Percentiles rank a stretch among this genome's conserved stretches.
phyloP scores from a whole-genome alignment of 495 filamentous ascomycete genomes.

The Tuber umbilicatum region DNA sequence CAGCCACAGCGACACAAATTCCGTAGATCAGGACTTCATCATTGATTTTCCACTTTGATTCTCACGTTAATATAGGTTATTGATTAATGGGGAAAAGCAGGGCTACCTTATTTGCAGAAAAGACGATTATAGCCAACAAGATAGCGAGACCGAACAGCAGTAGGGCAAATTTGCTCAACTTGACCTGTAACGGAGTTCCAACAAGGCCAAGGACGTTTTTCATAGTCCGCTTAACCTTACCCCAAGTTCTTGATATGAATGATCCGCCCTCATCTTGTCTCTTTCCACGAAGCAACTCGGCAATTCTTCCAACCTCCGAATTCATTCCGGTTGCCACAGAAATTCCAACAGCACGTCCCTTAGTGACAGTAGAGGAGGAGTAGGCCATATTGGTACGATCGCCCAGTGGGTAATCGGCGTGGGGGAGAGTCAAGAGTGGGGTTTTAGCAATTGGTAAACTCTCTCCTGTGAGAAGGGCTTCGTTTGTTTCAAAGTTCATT shows the following conservation, averaged over 20 bases:
- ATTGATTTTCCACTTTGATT: slow-evolving; percentile 49
- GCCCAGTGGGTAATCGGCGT: slow-evolving; percentile 49
- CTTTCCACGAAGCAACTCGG: slow-evolving; percentile 53
- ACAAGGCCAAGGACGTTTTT: slow-evolving; percentile 58
- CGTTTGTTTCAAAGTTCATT: slow-evolving; percentile 67
- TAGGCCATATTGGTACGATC: slow-evolving; percentile 67
- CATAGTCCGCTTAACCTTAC: slow-evolving; percentile 41
- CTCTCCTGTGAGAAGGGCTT: slow-evolving; percentile 70
- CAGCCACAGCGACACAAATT: slow-evolving; percentile 60
- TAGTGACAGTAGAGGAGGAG: slow-evolving; percentile 64
- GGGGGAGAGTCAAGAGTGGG: slow-evolving; percentile 40
- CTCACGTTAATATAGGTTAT: not conserved
- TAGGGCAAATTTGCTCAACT: slow-evolving; percentile 63
- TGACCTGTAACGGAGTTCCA: slow-evolving; percentile 63
- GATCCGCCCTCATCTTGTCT: slow-evolving; percentile 35
- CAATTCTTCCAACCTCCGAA: slow-evolving; percentile 67
- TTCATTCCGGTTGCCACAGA: slow-evolving; percentile 65
- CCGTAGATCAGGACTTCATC: slow-evolving; percentile 63
- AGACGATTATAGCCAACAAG: slow-evolving; percentile 62
- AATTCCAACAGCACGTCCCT: slow-evolving; percentile 62
- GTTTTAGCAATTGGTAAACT: slow-evolving; percentile 63
- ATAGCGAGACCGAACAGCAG: slow-evolving; percentile 63
- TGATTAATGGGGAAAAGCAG: not conserved
- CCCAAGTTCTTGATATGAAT: slow-evolving; percentile 40
- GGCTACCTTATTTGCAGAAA: slow-evolving; percentile 51